phyloP scores from a whole-genome alignment of 352 stramenopile genomes.

The Thalassiosira hispida region DNA sequence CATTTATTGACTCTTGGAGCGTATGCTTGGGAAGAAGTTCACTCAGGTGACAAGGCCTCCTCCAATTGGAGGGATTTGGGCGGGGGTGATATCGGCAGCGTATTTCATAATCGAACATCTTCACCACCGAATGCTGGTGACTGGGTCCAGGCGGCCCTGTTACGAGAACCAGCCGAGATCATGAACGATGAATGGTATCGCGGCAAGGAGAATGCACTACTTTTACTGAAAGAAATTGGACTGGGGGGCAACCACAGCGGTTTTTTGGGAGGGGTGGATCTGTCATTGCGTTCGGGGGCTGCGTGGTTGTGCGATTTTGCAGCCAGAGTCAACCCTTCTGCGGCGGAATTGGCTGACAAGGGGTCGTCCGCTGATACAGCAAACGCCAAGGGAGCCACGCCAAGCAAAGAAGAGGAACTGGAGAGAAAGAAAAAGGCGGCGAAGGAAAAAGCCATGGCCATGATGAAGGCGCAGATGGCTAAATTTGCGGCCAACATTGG shows the following conservation, averaged over 20 bases:
- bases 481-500: constrained; percentile 79
- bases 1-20: constrained; percentile 82
- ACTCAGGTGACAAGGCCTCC: constrained; percentile 3
- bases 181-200: constrained; percentile 71
- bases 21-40: constrained; percentile 70
- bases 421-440: constrained; percentile 63
- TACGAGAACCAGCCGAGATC: constrained; percentile 59
- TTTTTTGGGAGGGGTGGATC: constrained; percentile 72
- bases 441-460: constrained; percentile 76
- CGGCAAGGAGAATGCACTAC: constrained; percentile 66
- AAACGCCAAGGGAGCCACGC: not conserved
- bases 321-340: constrained; percentile 56
- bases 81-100: constrained; percentile 67
- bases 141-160: constrained; percentile 68
- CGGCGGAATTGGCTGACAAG: constrained; percentile 45
- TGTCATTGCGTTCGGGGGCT: constrained; percentile 64
- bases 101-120: constrained; percentile 62
- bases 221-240: constrained; percentile 63
- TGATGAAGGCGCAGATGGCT: constrained; percentile 78
- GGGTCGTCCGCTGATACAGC: constrained; percentile 8
- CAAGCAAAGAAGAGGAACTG: constrained; percentile 51
- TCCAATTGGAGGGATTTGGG: constrained; percentile 61
- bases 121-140: constrained; percentile 62
- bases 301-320: constrained; percentile 81
- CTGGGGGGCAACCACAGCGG: constrained; percentile 43